phyloP scores from a whole-genome alignment of 768 basidiomycete genomes.

The Aureoboletus auriporus region DNA sequence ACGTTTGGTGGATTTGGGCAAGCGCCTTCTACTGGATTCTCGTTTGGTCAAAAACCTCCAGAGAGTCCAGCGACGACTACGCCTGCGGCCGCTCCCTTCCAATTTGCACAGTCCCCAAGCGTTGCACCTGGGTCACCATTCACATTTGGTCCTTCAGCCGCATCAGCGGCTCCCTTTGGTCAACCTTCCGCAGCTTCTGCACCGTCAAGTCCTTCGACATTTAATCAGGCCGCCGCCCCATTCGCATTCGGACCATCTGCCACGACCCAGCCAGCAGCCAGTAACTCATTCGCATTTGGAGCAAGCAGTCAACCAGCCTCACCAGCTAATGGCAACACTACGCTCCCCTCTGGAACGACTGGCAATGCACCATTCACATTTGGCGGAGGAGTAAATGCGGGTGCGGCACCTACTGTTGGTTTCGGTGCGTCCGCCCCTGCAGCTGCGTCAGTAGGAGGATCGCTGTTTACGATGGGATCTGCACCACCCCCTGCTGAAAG shows the following conservation, averaged over 20 bases:
- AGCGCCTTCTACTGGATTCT: constrained; percentile 37
- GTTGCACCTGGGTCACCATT: constrained; percentile 40
- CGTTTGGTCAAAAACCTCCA: constrained; percentile 43
- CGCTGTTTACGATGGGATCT: constrained; percentile 60
- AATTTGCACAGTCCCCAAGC: constrained; percentile 40
- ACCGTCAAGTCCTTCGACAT: constrained; percentile 57
- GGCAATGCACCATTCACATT: constrained; percentile 34
- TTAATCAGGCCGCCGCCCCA: constrained; percentile 39
- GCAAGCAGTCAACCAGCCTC: constrained; percentile 54
- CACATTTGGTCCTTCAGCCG: constrained; percentile 40
- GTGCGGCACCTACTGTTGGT: constrained; percentile 33
- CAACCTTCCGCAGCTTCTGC: constrained; percentile 41
- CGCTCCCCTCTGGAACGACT: constrained; percentile 27
- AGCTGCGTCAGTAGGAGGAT: constrained; percentile 27
- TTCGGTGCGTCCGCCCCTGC: constrained; percentile 40
- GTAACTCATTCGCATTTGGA: constrained; percentile 45
- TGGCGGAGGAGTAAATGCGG: constrained; percentile 29
- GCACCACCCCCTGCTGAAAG: constrained; percentile 40
- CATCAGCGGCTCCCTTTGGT: constrained; percentile 39
- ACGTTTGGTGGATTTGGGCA: constrained; percentile 48
- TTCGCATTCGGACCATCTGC: constrained; percentile 46
- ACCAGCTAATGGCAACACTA: constrained; percentile 42
- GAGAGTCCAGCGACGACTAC: constrained; percentile 38
- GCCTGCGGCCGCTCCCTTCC: constrained; percentile 39
- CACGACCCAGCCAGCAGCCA: constrained; percentile 31